Evolutionary conservation across 805 yeast genomes (phyloP), one percentile per base, ranked within the genome.

Genomic region (Candida caryicola): DNA sequence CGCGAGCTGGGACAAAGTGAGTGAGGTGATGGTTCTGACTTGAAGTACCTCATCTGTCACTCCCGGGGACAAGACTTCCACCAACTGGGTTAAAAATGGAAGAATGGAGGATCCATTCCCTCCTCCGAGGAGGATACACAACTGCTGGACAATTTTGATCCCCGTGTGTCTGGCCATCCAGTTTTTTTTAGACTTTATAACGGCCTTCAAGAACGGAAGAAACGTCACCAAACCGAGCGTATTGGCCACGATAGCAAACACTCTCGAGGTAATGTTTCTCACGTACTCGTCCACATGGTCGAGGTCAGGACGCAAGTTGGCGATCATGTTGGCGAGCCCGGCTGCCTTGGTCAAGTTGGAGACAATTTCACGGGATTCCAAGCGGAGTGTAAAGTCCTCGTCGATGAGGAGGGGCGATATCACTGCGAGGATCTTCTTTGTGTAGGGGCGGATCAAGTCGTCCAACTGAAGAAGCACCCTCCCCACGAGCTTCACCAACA

Each of bases 101-200:
- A 91, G 60, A 0, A 89, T 71, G 12, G 62, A 47, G 9, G 54
- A 54, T 3, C 73, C 72, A 37, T 64, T 65, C 1, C 86, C 83
- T 17, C 81, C 74, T 0, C 95, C 95, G 50, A 80, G 57, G 10
- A 81, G 52, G 1, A 76, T 57, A 4, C 95, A 83, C 30, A 87
- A 70, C 46, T 86, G 93, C 53, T 85, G 95, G 7, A 91, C 71
- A 6, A 80, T 77, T 52, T 80, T 79, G 17, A 79, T 72, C 43
- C 96, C 96, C 0, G 95, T 85, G 46, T 85, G 91, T 30, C 95
- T 75, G 0, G 95, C 87, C 46, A 76, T 76, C 91, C 93, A 82
- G 37, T 82, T 76, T 53, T 83, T 82, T 50, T 78, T 80, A 2
- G 95, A 81, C 43, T 74, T 72, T 43, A 91, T 79, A 4, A 85